Evolutionary conservation across 306 rosid genomes (phyloP).

Genomic region (Psophocarpus tetragonolobus): DNA sequence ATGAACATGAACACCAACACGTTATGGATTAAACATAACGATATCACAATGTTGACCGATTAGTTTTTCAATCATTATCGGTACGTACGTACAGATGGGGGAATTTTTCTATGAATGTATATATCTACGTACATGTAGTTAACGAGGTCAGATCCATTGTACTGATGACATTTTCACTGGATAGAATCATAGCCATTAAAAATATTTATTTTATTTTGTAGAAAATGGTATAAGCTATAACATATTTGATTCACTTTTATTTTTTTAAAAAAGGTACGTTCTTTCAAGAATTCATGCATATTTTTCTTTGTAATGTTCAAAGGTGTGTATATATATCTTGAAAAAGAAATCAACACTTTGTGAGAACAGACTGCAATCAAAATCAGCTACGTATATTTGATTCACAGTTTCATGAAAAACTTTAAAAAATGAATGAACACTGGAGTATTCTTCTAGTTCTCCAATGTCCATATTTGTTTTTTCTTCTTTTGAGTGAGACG

Average conservation of each 20-base stretch:
- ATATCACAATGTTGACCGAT: background rate
- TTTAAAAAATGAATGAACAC: too few species aligned
- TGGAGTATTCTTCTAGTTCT: too few species aligned
- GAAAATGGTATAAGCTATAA: background rate
- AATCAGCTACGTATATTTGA: too few species aligned
- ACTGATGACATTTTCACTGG: background rate
- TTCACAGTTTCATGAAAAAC: too few species aligned
- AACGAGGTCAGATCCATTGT: background rate
- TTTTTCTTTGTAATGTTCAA: too few species aligned
- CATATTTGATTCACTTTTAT: background rate
- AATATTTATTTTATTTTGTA: background rate
- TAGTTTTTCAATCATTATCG: background rate
- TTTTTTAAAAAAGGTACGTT: too few species aligned
- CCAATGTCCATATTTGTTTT: too few species aligned
- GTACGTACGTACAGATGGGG: background rate
- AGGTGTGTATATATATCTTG: too few species aligned
- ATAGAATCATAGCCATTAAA: background rate
- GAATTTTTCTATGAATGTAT: background rate
- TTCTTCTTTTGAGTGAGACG: too few species aligned
- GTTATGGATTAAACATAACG: background rate
- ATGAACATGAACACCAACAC: background rate
- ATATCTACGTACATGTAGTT: background rate
- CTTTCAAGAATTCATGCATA: background rate
- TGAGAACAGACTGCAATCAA: too few species aligned
- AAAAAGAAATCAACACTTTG: too few species aligned